Evolutionary conservation across 768 basidiomycete genomes (phyloP), one percentile per base, ranked within the genome.

Genomic region (Leccinum imitatum): DNA sequence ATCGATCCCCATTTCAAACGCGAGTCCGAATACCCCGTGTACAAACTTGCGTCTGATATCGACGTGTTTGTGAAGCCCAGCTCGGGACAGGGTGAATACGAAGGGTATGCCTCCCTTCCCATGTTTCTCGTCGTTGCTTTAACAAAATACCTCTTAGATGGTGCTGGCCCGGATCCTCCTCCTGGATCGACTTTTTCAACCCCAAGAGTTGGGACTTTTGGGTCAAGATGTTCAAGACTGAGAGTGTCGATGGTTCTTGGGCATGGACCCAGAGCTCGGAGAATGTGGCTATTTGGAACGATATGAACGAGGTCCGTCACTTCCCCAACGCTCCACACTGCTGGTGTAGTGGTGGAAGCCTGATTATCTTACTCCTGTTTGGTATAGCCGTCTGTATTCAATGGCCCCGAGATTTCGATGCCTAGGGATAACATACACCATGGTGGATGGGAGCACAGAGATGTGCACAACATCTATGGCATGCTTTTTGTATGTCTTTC

Each of bases 181-280:
- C 94, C 6, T 99, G 96, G 96, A 88, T 95, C 41, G 97, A 99
- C 71, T 97, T 93, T 77, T 97, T 98, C 84, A 89, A 98, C 70
- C 94, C 94, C 30, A 80, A 75, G 33, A 84, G 85, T 46, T 95
- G 93, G 93, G 82, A 85, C 37, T 94, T 94, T 87, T 99, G 95
- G 95, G 87, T 80, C 60, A 79, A 80, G 5, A 79, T 96, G 59
- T 98, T 97, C 80, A 89, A 88, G 73, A 79, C 79, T 9, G 74
- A 79, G 62, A 74, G 77, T 52, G 75, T 78, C 33, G 75, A 79
- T 60, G 83, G 80, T 50, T 75, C 80, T n/a, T 93, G 87, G 84
- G 78, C 85, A 7, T 93, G 92, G 89, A 84, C 79, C 0, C 76
- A 91, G 63, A 91, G 95, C 65, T 93, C 93, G 2, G 84, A 87